These are phyloP conservation scores for Amauroascus niger DNA, from an alignment of 2,329 filamentous ascomycete genomes.

Conservation along the genomic window DNA sequence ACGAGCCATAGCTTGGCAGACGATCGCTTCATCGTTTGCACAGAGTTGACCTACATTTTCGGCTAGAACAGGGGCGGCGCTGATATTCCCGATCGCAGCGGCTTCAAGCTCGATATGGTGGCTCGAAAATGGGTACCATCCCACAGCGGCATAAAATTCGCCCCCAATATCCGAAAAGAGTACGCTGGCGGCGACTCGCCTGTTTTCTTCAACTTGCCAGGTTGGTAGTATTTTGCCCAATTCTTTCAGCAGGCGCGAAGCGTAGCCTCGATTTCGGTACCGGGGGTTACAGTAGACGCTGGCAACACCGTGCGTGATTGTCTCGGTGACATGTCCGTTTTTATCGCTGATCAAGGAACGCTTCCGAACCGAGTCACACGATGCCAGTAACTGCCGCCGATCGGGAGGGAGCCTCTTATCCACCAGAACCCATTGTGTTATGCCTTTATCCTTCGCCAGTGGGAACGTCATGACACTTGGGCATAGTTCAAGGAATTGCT, in stretches of 20 bases:
- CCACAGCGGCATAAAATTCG: slow-evolving; percentile 18
- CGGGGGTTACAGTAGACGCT: slow-evolving; percentile 20
- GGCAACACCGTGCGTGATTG: slow-evolving; percentile 21
- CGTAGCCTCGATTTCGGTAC: slow-evolving; percentile 20
- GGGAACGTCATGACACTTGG: slow-evolving; percentile 48
- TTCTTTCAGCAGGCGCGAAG: slow-evolving; percentile 20
- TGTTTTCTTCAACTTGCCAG: slow-evolving; percentile 15
- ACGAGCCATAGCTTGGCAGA: background rate
- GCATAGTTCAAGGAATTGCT: slow-evolving; percentile 53
- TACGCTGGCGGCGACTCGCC: slow-evolving; percentile 16
- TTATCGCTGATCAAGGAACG: slow-evolving; percentile 41
- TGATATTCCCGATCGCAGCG: background rate
- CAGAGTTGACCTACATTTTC: slow-evolving; percentile 9
- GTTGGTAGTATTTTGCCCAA: slow-evolving; percentile 15
- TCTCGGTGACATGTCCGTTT: slow-evolving; percentile 26
- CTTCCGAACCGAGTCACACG: slow-evolving; percentile 57
- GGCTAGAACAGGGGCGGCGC: background rate
- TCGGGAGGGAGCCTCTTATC: slow-evolving; percentile 33
- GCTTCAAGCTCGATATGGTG: slow-evolving; percentile 18
- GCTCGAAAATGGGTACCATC: slow-evolving; percentile 19
- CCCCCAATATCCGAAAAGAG: slow-evolving; percentile 23
- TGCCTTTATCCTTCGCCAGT: slow-evolving; percentile 49
- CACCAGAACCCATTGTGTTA: slow-evolving; percentile 57
- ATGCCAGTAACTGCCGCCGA: slow-evolving; percentile 49
- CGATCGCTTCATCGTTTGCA: slow-evolving; percentile 10